These are phyloP conservation scores for Calonectria multiphialidica DNA, from an alignment of 2,329 filamentous ascomycete genomes.

Conservation along the genomic window DNA sequence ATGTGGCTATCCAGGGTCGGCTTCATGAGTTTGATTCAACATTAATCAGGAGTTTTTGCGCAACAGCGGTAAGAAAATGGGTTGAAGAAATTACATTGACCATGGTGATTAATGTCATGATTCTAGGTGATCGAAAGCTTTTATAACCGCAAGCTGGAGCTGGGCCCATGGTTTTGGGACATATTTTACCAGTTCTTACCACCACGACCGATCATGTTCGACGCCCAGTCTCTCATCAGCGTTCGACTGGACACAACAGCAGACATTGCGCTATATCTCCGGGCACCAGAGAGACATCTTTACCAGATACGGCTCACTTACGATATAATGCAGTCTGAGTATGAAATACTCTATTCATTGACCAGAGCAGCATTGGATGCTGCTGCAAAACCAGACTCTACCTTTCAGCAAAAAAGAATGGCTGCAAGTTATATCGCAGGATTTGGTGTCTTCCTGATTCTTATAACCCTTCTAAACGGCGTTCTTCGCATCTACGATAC, in stretches of 20 bases:
- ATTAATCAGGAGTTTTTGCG: constrained; percentile 22
- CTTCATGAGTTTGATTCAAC: constrained; percentile 22
- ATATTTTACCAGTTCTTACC: constrained; percentile 6
- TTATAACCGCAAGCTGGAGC: constrained; percentile 39
- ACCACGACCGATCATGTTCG: neutral
- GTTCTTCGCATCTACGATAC: neutral
- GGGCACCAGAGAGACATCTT: constrained; percentile 1
- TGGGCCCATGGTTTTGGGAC: constrained; percentile 32
- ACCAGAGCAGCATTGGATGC: neutral
- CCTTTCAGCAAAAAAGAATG: neutral
- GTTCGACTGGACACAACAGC: neutral
- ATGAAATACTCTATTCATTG: neutral
- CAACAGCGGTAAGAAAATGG: neutral
- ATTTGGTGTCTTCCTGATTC: neutral
- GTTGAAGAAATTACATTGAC: neutral
- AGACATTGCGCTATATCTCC: neutral
- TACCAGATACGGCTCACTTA: constrained; percentile 13
- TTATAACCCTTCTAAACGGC: neutral
- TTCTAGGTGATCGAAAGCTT: constrained; percentile 44
- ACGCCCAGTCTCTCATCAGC: neutral
- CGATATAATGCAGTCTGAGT: neutral
- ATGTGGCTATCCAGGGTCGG: neutral
- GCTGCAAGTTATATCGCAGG: neutral
- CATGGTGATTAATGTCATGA: neutral
- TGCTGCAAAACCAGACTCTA: neutral